phyloP scores from a whole-genome alignment of 331 rosid genomes.

The Quercus tomentella region DNA sequence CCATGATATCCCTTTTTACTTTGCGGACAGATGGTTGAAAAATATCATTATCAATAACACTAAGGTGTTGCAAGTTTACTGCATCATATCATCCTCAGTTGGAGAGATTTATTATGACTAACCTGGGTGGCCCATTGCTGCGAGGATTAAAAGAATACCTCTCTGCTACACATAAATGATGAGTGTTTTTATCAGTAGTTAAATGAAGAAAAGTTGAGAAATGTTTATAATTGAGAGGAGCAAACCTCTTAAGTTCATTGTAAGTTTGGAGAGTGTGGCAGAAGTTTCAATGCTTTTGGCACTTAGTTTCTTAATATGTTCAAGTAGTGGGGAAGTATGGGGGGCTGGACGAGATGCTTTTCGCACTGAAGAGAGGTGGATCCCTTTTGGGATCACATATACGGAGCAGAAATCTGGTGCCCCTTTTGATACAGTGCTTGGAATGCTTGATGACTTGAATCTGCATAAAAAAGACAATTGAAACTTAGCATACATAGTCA shows the following conservation, averaged over 20 bases:
- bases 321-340: constrained; percentile 59
- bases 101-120: constrained; percentile 6
- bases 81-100: not conserved
- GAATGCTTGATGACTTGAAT: constrained; percentile 60
- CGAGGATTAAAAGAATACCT: constrained; percentile 54
- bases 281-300: constrained; percentile 22
- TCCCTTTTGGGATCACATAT: constrained; percentile 74
- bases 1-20: not conserved
- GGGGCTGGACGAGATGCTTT: constrained; percentile 65
- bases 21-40: not conserved
- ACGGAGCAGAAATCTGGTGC: constrained; percentile 85
- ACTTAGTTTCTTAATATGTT: constrained; percentile 26
- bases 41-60: not conserved
- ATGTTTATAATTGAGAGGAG: constrained; percentile 6
- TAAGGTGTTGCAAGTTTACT: not conserved
- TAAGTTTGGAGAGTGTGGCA: constrained; percentile 28
- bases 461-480: constrained; percentile 27
- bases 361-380: constrained; percentile 47
- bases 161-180: constrained; percentile 22
- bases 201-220: not conserved
- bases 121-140: constrained; percentile 40
- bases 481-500: not conserved
- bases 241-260: constrained; percentile 50
- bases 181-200: not conserved
- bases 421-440: constrained; percentile 63